phyloP scores from a whole-genome alignment of 768 basidiomycete species.

The Mycena kentingensis region DNA sequence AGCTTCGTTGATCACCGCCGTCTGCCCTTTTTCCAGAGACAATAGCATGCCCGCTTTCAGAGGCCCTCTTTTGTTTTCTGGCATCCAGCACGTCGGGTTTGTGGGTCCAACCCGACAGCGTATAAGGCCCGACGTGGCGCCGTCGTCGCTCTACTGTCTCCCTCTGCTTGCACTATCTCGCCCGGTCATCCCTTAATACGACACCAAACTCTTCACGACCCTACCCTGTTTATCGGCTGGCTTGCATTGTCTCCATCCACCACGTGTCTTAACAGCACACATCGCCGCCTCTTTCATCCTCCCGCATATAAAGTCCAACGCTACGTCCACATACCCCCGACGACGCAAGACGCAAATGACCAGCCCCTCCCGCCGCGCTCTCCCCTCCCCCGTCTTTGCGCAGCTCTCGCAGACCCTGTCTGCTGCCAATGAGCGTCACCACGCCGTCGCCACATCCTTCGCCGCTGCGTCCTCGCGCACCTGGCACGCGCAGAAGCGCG shows the following conservation, averaged over 20 bases:
- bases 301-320: no score
- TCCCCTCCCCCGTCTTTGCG: slow-evolving; percentile 31
- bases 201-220: slow-evolving; percentile 1
- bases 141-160: background rate
- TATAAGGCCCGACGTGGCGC: slow-evolving; percentile 15
- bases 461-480: slow-evolving; percentile 34
- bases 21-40: slow-evolving; percentile 3
- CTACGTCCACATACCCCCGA: background rate
- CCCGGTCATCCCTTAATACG: background rate
- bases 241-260: no score
- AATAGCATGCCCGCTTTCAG: slow-evolving; percentile 23
- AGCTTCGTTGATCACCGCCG: slow-evolving; percentile 3
- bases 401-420: slow-evolving; percentile 46
- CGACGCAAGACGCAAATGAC: slow-evolving; percentile 9
- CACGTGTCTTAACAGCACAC: no score
- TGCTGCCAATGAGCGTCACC: slow-evolving; percentile 45
- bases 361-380: slow-evolving; percentile 11
- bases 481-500: slow-evolving; percentile 51
- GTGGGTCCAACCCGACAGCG: slow-evolving; percentile 25
- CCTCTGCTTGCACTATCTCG: background rate
- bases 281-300: no score
- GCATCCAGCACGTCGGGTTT: slow-evolving; percentile 13
- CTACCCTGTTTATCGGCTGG: no score
- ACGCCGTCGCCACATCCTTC: slow-evolving; percentile 39
- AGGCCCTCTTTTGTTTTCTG: slow-evolving; percentile 18